Evolutionary conservation across 2,329 filamentous ascomycete genomes (phyloP), one percentile per base, ranked within the genome.

Genomic region (Ilyonectria mors-panacis): DNA sequence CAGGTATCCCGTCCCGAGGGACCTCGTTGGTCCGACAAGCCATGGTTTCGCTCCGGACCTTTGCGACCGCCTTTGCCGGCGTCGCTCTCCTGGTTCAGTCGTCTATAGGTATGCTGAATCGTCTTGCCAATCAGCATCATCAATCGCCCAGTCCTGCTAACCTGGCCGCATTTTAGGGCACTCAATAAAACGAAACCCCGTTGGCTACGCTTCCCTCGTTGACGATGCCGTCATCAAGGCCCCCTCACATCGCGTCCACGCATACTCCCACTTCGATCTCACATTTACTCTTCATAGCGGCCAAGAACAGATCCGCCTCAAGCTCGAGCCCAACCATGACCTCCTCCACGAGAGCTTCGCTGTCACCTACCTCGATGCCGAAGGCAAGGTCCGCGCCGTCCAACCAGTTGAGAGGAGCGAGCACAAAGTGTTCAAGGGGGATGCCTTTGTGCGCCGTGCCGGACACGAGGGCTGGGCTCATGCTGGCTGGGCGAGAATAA

Each of bases 241-340:
- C 1, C 91, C 92, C 17, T 93, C 92, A 51, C 90, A 94, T 78
- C 90, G 92, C 66, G 89, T 97, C 53, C 91, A 96, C 77, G 91
- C 94, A 55, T 85, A 93, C 63, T 95, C 94, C 15, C 85, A 89
- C 23, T 99, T 99, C 80, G 93, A 97, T 75, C 84, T 99, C 68
- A 91, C 89, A 33, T 98, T 99, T 79, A 85, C 89, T 64, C 83
- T 97, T 39, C 90, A 93, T 76, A 84, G 88, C 67, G 86, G 88
- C 59, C 83, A 87, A 67, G 88, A 94, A 70, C 88, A 90, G 72
- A 85, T 98, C 75, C 93, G 94, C 71, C 87, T 99, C 59, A 87
- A 89, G 62, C 87, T 99, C 55, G 91, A 96, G 78, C 96, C 96
- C 4, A 98, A 98, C 79, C 90, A 97, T 83, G 94, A 98, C 81